These are phyloP conservation scores for Flaveria floridana DNA, from an alignment of 140 eudicot genomes.

Conservation along the genomic window DNA sequence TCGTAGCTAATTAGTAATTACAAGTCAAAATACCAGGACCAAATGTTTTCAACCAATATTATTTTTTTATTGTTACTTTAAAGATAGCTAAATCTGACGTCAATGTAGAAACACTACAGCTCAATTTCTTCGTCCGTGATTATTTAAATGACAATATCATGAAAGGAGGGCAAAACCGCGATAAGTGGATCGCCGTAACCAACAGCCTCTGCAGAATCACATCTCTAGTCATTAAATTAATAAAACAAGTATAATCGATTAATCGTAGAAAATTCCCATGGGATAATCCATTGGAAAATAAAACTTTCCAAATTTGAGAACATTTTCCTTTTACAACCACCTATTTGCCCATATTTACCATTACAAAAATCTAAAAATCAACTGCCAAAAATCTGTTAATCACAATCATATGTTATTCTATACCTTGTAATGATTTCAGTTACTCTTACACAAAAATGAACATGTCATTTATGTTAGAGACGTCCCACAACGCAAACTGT, in stretches of 20 bases:
- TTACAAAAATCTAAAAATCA: not conserved
- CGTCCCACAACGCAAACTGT: too few species aligned
- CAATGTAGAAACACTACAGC: not conserved
- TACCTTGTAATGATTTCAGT: not conserved
- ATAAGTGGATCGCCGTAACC: slow-evolving; percentile 89
- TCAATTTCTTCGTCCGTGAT: not conserved
- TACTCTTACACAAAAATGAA: too few species aligned
- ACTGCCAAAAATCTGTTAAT: not conserved
- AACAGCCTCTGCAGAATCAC: slow-evolving; percentile 66
- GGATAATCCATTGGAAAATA: too few species aligned
- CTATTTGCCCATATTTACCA: not conserved
- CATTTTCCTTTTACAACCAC: not conserved
- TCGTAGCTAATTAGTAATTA: slow-evolving; percentile 3
- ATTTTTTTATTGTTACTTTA: not conserved
- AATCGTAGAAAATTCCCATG: not conserved
- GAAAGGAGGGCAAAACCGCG: slow-evolving; percentile 77
- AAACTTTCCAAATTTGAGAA: not conserved
- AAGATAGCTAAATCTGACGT: not conserved
- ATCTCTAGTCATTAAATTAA: not conserved
- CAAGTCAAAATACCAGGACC: slow-evolving; percentile 3
- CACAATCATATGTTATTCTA: not conserved
- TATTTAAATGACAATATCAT: slow-evolving; percentile 38
- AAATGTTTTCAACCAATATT: not conserved
- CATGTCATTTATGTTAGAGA: too few species aligned
- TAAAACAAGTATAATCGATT: not conserved